Conservation (phyloP, 257 asterid genomes). For the Cinchona pubescens region DNA sequence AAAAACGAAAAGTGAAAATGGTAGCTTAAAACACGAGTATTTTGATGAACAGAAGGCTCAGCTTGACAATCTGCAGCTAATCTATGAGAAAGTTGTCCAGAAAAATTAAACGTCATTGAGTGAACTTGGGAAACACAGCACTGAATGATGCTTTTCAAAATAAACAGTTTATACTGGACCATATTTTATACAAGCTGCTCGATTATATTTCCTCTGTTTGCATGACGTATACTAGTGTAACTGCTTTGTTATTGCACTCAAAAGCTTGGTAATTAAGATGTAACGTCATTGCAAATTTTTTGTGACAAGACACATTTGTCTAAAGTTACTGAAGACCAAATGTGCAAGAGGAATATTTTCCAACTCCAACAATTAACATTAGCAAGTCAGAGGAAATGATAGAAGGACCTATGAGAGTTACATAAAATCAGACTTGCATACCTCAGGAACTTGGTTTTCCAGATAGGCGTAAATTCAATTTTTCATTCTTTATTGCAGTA, state of each 20-base stretch:
- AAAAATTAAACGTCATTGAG: too few species aligned
- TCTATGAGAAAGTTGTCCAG: too few species aligned
- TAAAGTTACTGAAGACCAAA: too few species aligned
- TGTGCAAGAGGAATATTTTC: too few species aligned
- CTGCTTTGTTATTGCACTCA: background rate
- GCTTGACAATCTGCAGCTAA: background rate
- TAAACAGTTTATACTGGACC: background rate
- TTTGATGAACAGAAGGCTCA: background rate
- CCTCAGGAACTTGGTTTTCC: background rate
- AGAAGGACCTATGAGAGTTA: too few species aligned
- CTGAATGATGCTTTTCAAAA: too few species aligned
- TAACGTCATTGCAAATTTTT: too few species aligned
- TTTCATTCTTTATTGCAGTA: slow-evolving; percentile 3
- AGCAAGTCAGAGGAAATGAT: background rate
- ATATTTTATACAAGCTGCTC: background rate
- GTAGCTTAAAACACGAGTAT: background rate
- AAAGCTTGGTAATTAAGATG: too few species aligned
- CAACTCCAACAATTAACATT: background rate
- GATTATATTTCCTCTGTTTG: background rate
- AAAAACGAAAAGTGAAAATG: background rate
- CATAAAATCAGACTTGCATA: too few species aligned
- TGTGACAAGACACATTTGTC: too few species aligned
- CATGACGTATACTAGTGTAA: background rate
- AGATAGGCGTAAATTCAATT: background rate
- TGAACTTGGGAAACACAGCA: too few species aligned